A percentile compares a stretch with the other conserved stretches of the same genome.
These are phyloP conservation scores for Thermothielavioides terrestris DNA, from an alignment of 495 filamentous ascomycete genomes.

Conservation along the genomic window DNA sequence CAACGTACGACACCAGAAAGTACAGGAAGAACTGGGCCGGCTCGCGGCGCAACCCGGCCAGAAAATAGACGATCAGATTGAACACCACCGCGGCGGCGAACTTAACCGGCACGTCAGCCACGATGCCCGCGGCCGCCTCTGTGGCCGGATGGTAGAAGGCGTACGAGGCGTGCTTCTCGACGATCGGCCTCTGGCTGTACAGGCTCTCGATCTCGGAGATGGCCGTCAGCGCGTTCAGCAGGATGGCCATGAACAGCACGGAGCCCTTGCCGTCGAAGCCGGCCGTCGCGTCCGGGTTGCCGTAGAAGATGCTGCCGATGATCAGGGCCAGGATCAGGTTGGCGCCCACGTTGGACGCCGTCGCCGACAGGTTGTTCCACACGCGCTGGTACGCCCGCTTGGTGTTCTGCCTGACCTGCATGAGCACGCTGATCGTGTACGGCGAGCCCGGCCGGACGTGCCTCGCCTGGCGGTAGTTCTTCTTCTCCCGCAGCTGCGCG, in stretches of 20 bases:
- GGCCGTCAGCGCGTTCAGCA: conserved; percentile 46
- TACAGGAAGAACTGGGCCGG: conserved; percentile 55
- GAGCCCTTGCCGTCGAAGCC: conserved; percentile 49
- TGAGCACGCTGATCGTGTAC: conserved; percentile 47
- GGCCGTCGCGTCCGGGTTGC: conserved; percentile 34
- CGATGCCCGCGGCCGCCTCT: conserved; percentile 50
- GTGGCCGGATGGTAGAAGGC: conserved; percentile 58
- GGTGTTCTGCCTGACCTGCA: conserved; percentile 49
- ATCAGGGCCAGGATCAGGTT: conserved; percentile 40
- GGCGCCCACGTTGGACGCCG: conserved; percentile 17
- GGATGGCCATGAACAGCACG: conserved; percentile 45
- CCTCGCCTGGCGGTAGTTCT: conserved; percentile 26
- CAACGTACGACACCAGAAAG: conserved; percentile 47
- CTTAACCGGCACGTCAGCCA: conserved; percentile 52
- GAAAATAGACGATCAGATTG: conserved; percentile 51
- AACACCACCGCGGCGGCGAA: conserved; percentile 42
- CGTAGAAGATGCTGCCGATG: conserved; percentile 40
- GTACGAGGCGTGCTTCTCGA: conserved; percentile 57
- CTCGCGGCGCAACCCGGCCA: conserved; percentile 45
- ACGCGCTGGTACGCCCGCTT: conserved; percentile 43
- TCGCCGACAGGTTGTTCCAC: conserved; percentile 27
- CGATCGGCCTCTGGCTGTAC: conserved; percentile 53
- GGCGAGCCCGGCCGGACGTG: conserved; percentile 42
- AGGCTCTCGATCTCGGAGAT: conserved; percentile 54
- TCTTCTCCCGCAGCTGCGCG: conserved; percentile 18